Percentiles rank a stretch among this genome's conserved stretches.
Evolutionary conservation across 1,139 yeast genomes (phyloP).

Genomic region (Debaryomyces psychrophilus): DNA sequence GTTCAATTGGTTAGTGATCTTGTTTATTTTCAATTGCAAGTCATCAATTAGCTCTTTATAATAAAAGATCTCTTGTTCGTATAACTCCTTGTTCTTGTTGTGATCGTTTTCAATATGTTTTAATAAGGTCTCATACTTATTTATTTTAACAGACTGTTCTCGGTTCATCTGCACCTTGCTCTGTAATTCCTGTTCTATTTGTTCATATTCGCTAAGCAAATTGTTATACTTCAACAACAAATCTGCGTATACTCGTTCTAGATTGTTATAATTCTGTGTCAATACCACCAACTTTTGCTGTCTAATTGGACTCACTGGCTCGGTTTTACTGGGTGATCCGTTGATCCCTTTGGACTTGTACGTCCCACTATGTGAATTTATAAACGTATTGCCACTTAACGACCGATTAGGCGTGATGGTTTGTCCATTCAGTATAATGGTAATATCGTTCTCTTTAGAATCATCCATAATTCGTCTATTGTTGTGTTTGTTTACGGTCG

Average conservation of each 20-base stretch:
- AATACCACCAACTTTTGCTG: constrained; percentile 13
- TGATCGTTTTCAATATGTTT: constrained; percentile 26
- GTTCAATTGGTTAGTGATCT: constrained; percentile 28
- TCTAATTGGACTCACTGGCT: constrained; percentile 11
- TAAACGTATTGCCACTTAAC: constrained; percentile 14
- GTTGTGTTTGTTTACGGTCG: background rate
- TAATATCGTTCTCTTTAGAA: constrained; percentile 14
- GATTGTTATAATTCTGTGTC: constrained; percentile 18
- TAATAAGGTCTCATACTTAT: constrained; percentile 26
- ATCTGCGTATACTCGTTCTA: constrained; percentile 36
- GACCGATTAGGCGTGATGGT: constrained; percentile 12
- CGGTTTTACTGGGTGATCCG: constrained; percentile 10
- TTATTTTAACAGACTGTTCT: constrained; percentile 23
- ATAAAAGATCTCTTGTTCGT: constrained; percentile 33
- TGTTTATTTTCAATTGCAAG: constrained; percentile 32
- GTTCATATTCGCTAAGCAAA: constrained; percentile 24
- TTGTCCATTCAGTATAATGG: constrained; percentile 9
- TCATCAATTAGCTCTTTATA: constrained; percentile 39
- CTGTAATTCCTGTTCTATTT: constrained; percentile 27
- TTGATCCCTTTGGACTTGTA: constrained; percentile 3
- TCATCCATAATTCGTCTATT: constrained; percentile 13
- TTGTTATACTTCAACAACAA: constrained; percentile 26
- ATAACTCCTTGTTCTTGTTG: constrained; percentile 30
- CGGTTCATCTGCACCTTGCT: constrained; percentile 22
- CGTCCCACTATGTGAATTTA: constrained; percentile 14